Evolutionary conservation across 139 green algal species (phyloP).

Genomic region (Volvox reticuliferus): DNA sequence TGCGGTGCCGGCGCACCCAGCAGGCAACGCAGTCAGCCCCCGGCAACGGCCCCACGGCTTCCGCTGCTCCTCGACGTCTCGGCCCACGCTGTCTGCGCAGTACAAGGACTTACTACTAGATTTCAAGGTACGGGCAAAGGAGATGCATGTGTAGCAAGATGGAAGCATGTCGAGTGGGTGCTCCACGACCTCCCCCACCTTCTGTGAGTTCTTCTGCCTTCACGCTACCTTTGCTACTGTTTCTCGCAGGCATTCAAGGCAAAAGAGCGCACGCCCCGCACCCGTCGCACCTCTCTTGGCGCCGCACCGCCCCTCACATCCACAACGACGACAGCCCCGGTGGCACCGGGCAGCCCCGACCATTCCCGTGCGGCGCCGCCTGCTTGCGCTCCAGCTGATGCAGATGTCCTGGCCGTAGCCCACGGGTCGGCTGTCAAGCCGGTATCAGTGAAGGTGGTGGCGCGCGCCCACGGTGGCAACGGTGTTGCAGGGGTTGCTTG

Average conservation of each 20-base stretch:
- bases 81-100: conserved; percentile 10
- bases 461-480: too few species aligned
- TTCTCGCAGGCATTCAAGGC: conserved; percentile 25
- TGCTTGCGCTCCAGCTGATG: too few species aligned
- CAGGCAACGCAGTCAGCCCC: neutral
- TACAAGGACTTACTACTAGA: conserved; percentile 11
- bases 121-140: neutral
- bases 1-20: too few species aligned
- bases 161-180: too few species aligned
- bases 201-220: too few species aligned
- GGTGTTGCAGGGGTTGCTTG: too few species aligned
- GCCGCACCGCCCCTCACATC: neutral
- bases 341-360: neutral
- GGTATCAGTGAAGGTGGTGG: neutral
- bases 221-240: too few species aligned
- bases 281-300: neutral
- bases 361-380: too few species aligned
- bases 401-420: neutral
- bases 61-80: neutral
- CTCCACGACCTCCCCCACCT: too few species aligned
- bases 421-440: neutral
- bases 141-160: too few species aligned
- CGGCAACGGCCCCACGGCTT: neutral
- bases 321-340: neutral
- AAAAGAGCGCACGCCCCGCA: neutral